Evolutionary conservation across 441 rosid genomes (phyloP).

Genomic region (Erysimum cheiri): DNA sequence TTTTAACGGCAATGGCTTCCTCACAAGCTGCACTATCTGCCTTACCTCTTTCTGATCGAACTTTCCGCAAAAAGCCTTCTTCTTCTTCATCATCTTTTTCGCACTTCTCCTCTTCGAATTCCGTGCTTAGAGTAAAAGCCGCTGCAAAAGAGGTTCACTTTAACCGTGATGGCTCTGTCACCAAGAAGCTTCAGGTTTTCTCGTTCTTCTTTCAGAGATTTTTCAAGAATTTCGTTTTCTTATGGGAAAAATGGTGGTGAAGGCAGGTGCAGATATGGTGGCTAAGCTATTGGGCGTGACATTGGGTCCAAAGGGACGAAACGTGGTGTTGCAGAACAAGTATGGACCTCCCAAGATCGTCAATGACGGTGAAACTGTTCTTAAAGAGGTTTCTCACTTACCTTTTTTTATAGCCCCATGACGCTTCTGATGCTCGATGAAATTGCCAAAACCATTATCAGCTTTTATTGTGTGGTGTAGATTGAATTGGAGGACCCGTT

Average conservation of each 20-base stretch:
- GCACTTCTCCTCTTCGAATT: conserved; percentile 25
- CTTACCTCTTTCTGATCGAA: conserved; percentile 46
- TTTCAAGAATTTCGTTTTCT: neutral
- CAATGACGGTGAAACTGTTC: conserved; percentile 93
- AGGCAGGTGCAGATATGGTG: conserved; percentile 82
- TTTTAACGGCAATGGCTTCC: conserved; percentile 40
- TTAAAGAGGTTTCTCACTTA: conserved; percentile 58
- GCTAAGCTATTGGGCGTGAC: conserved; percentile 87
- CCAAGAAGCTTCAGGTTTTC: conserved; percentile 80
- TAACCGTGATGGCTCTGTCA: conserved; percentile 83
- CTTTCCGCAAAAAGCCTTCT: conserved; percentile 40
- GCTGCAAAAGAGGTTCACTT: conserved; percentile 78
- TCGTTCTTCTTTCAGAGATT: neutral
- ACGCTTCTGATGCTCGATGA: conserved; percentile 11
- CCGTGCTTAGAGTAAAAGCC: conserved; percentile 49
- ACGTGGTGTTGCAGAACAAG: conserved; percentile 87
- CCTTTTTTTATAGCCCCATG: neutral
- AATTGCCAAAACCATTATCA: conserved; percentile 9
- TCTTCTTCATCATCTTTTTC: conserved; percentile 39
- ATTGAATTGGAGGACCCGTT: conserved; percentile 88
- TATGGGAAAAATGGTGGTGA: conserved; percentile 33
- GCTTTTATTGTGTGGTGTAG: conserved; percentile 47
- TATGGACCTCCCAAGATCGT: conserved; percentile 94
- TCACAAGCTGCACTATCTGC: conserved; percentile 59
- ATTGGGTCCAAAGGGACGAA: conserved; percentile 92